Conservation (phyloP, 2,329 filamentous ascomycete genomes). For the Pseudogymnoascus sp. region DNA sequence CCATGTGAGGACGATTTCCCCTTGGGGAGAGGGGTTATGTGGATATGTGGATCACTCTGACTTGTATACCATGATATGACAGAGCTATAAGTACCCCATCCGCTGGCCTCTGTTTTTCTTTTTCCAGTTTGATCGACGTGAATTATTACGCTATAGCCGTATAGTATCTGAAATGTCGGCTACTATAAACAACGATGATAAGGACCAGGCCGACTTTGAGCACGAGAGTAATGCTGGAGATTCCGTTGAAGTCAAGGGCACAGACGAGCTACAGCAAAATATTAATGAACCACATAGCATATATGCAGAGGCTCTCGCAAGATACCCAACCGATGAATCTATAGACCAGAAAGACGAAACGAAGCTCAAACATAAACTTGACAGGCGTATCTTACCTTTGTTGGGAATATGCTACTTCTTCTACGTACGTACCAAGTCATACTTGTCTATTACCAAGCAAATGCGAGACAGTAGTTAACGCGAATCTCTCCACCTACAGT, state of each 20-base stretch:
- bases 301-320: background rate
- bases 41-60: background rate
- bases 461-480: background rate
- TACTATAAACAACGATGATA: background rate
- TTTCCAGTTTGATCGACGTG: background rate
- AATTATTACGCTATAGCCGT: background rate
- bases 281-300: background rate
- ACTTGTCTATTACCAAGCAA: background rate
- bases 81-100: background rate
- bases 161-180: background rate
- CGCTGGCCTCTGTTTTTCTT: background rate
- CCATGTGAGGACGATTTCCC: background rate
- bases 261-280: background rate
- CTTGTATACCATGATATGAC: background rate
- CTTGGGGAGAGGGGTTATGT: background rate
- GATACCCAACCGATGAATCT: constrained; percentile 24
- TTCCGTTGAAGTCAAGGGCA: background rate
- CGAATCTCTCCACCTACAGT: constrained; percentile 28
- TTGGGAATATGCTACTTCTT: constrained; percentile 33
- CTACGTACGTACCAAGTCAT: background rate
- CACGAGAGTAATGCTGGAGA: background rate
- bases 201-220: background rate
- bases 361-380: constrained; percentile 32
- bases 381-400: constrained; percentile 33
- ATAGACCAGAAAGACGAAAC: constrained; percentile 32